Evolutionary conservation across 2,329 filamentous ascomycete species (phyloP).

Genomic region (Atkinsonella hypoxylon): DNA sequence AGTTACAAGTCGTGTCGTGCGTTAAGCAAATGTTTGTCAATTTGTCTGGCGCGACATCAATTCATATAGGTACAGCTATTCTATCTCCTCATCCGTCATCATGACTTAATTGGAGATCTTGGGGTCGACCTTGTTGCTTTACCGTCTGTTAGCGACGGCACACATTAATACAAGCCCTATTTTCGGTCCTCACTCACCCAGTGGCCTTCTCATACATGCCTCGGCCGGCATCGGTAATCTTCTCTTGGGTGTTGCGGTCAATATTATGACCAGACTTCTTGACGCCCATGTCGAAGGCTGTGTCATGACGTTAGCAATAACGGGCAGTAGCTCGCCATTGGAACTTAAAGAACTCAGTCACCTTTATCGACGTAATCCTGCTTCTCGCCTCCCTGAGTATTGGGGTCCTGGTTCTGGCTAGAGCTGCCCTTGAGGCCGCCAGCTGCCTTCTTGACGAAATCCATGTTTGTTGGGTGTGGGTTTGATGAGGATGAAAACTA

Average conservation of each 20-base stretch:
- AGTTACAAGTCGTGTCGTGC: no score
- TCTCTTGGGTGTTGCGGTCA: slow-evolving; percentile 22
- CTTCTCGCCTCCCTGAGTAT: slow-evolving; percentile 10
- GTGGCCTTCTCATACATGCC: slow-evolving; percentile 23
- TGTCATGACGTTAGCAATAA: neutral
- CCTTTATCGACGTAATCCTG: slow-evolving; percentile 28
- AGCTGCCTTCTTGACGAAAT: slow-evolving; percentile 27
- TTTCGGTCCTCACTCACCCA: slow-evolving; percentile 17
- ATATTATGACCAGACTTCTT: slow-evolving; percentile 25
- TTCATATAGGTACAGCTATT: neutral
- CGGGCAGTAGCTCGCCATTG: neutral
- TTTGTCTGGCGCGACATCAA: neutral
- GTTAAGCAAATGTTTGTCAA: neutral
- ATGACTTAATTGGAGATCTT: slow-evolving; percentile 24
- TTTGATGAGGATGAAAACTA: neutral
- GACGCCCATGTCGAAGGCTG: slow-evolving; percentile 19
- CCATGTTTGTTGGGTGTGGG: slow-evolving; percentile 16
- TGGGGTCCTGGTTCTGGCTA: slow-evolving; percentile 9
- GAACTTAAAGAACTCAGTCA: slow-evolving; percentile 8
- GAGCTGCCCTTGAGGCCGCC: slow-evolving; percentile 9
- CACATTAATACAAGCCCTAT: neutral
- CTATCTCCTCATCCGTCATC: neutral
- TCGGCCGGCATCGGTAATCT: slow-evolving; percentile 26
- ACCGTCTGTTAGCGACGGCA: neutral
- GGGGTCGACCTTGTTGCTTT: slow-evolving; percentile 16